phyloP scores from a whole-genome alignment of 2,329 filamentous ascomycete genomes.

The Colletotrichum gloeosporioides region DNA sequence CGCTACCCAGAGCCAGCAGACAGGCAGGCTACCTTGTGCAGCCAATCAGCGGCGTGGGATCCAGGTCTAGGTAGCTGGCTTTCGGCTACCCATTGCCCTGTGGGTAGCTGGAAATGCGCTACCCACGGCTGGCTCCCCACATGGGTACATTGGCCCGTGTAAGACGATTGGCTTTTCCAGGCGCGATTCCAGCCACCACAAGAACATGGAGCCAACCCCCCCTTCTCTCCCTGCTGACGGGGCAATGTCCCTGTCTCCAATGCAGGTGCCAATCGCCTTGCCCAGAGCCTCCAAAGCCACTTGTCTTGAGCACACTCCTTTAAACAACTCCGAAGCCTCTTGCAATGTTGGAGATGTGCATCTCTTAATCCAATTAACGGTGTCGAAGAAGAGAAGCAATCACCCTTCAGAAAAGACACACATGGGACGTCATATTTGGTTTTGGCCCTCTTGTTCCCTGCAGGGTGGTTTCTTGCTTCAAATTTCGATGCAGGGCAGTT shows the following conservation, averaged over 20 bases:
- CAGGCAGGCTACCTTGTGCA: too few relatives aligned
- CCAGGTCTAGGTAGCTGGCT: too few relatives aligned
- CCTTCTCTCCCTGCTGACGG: not conserved
- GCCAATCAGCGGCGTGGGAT: too few relatives aligned
- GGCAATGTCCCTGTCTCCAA: not conserved
- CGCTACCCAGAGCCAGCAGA: too few relatives aligned
- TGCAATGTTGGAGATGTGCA: not conserved
- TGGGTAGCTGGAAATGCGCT: too few relatives aligned
- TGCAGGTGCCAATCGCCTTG: not conserved
- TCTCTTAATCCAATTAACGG: not conserved
- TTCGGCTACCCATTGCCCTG: too few relatives aligned
- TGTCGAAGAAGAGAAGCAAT: not conserved
- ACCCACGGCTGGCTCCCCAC: not conserved
- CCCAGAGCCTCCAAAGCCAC: not conserved
- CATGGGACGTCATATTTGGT: not conserved
- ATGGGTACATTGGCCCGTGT: not conserved
- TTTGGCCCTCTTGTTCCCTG: not conserved
- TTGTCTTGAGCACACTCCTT: accelerated
- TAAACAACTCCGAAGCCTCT: not conserved
- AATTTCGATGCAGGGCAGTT: not conserved
- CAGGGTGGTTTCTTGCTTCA: not conserved
- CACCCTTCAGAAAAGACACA: not conserved
- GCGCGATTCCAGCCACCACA: too few relatives aligned
- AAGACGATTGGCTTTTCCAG: not conserved
- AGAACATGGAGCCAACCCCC: not conserved